Evolutionary conservation across 2,329 filamentous ascomycete genomes (phyloP).

Genomic region (Didymella glomerata): DNA sequence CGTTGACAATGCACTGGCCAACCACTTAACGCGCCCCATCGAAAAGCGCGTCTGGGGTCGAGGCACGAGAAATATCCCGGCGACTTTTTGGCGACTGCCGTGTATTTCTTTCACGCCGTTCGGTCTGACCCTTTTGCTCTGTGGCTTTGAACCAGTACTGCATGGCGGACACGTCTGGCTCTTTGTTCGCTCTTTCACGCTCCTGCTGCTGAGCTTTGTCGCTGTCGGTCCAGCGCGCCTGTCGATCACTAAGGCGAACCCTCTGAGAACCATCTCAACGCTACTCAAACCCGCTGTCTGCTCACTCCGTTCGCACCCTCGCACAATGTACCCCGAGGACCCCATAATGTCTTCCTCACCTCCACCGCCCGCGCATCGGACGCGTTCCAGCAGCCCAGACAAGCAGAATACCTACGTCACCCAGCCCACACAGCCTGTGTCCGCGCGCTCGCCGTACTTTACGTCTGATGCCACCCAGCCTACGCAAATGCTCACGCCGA

Average conservation of each 20-base stretch:
- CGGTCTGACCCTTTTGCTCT: background rate
- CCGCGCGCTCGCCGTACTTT: conserved; percentile 41
- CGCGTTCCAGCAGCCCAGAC: conserved; percentile 54
- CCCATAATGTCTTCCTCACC: conserved; percentile 48
- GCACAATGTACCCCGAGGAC: conserved; percentile 45
- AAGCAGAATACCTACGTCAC: conserved; percentile 61
- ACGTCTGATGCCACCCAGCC: conserved; percentile 62
- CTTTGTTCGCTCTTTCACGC: conserved; percentile 4
- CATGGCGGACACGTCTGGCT: background rate
- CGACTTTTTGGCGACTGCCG: conserved; percentile 5
- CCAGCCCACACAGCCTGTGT: conserved; percentile 46
- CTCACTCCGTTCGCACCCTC: background rate
- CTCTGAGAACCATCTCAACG: background rate
- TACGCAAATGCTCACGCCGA: conserved; percentile 64
- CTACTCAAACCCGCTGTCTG: background rate
- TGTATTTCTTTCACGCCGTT: background rate
- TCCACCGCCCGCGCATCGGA: conserved; percentile 25
- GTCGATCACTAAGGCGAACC: conserved; percentile 12
- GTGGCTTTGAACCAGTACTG: background rate
- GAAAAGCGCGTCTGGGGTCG: conserved; percentile 21
- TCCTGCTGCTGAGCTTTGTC: conserved; percentile 1
- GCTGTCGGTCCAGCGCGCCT: conserved; percentile 6
- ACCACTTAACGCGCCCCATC: conserved; percentile 22
- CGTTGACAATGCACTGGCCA: conserved; percentile 7
- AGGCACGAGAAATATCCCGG: conserved; percentile 1